These are phyloP conservation scores for Ustilago hordei DNA, from an alignment of 1,284 basidiomycete genomes.

Conservation along the genomic window DNA sequence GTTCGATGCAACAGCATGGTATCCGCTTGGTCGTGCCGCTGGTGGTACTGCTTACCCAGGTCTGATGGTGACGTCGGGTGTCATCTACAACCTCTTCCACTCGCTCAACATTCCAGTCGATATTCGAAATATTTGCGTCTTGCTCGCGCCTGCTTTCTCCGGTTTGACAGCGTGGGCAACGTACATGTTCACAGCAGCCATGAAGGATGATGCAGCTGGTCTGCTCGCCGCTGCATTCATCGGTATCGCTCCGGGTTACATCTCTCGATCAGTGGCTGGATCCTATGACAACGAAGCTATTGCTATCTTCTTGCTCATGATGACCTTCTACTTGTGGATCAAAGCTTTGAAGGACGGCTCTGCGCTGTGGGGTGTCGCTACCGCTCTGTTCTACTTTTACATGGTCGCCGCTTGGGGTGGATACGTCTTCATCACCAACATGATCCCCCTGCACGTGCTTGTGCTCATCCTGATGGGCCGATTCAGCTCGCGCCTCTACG, in stretches of 20 bases:
- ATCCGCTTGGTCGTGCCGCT: slow-evolving; percentile 96
- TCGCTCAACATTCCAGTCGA: slow-evolving; percentile 93
- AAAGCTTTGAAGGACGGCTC: slow-evolving; percentile 94
- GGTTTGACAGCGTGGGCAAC: slow-evolving; percentile 97
- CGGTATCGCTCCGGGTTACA: slow-evolving; percentile 94
- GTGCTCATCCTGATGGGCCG: slow-evolving; percentile 97
- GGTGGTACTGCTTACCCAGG: slow-evolving; percentile 97
- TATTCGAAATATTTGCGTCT: slow-evolving; percentile 95
- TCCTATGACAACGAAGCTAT: slow-evolving; percentile 99
- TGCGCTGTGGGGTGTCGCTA: slow-evolving; percentile 87
- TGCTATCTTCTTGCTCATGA: slow-evolving; percentile 99
- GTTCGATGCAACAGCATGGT: slow-evolving; percentile 98
- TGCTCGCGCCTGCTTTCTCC: slow-evolving; percentile 95
- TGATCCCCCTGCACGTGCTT: slow-evolving; percentile 96
- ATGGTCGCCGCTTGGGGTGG: slow-evolving; percentile 99
- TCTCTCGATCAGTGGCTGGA: slow-evolving; percentile 97
- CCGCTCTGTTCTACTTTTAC: slow-evolving; percentile 98
- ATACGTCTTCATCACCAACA: slow-evolving; percentile 99
- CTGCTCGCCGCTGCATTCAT: slow-evolving; percentile 98
- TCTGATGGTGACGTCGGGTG: slow-evolving; percentile 95
- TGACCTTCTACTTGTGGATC: slow-evolving; percentile 98
- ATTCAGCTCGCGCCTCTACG: slow-evolving; percentile 90
- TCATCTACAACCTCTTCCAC: slow-evolving; percentile 92
- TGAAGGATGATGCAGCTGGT: slow-evolving; percentile 79
- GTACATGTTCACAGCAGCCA: slow-evolving; percentile 73